Base-by-base conservation (phyloP, 2,329 filamentous ascomycete genomes). In the Fusarium torulosum region DNA sequence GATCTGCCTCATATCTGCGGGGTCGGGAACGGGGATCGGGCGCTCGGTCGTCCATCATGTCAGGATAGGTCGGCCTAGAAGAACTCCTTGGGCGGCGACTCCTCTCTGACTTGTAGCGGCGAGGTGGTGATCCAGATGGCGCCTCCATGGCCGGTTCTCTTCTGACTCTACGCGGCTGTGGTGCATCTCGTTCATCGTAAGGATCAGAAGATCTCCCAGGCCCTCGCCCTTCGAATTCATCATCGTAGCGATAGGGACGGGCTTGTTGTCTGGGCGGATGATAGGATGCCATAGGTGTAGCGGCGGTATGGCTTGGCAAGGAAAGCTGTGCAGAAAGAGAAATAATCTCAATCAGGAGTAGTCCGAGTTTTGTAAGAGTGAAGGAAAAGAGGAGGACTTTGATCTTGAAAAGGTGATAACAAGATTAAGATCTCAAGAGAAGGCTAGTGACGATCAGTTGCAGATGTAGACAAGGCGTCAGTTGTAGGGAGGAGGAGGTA, bases 251-350 rank as follows among this genome's bases (percentile, higher is more conserved):
- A 53, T 69, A 59, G 20, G 63, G 57, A 49, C 68, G 66, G 31
- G 64, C 66, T 17, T 74, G 73, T 17, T 70, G 74, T 21, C 69
- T 63, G 17, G 69, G 59, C 25, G 68, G 69, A 43, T 62, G 65
- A 21, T 72, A 67, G 35, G 75, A 63, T 29, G 71, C 67, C 75
- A 77, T 77, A 41, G 49, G 41, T 52, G 35, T 20, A 58, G 40
- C 29, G 25, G 56, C 19, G 25, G n/a, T 35, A 44, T 6, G 15
- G 17, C n/a, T 53, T 43, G 33, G 23, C 27, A n/a, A 38, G 25
- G 41, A 38, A 25, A 20, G 15, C 23, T 45, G 37, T 27, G 31
- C 31, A 38, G 25, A 29, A 21, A 38, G 7, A 38, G 37, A 47
- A 17, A 20, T 15, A 31, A 27, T 21, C 23, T 27, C 14, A 17